A percentile compares a stretch with the other conserved stretches of the same genome.
phyloP scores from a whole-genome alignment of 345 rosid species.

The Camelina sativa region DNA sequence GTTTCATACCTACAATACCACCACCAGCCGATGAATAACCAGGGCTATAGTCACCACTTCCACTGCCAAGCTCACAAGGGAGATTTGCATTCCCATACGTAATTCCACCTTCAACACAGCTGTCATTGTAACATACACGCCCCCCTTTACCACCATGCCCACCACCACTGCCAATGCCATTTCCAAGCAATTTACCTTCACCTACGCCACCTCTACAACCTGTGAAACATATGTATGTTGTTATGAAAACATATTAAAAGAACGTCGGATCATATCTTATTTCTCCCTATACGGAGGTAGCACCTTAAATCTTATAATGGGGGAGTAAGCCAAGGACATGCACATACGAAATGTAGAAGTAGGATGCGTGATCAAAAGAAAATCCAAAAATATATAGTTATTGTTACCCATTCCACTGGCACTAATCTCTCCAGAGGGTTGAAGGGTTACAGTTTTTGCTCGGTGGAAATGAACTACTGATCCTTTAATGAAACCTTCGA shows the following conservation, averaged over 20 bases:
- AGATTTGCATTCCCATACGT: constrained; percentile 82
- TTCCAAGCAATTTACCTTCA: constrained; percentile 66
- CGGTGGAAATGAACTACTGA: constrained; percentile 98
- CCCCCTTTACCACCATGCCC: constrained; percentile 99
- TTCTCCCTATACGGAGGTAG: constrained; percentile 31
- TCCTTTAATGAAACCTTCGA: constrained; percentile 88
- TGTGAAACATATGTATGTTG: constrained; percentile 49
- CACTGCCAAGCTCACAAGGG: constrained; percentile 99
- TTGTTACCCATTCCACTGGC: constrained; percentile 88
- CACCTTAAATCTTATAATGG: constrained; percentile 28
- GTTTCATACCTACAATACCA: constrained; percentile 79
- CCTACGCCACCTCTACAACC: constrained; percentile 97
- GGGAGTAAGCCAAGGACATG: constrained; percentile 34
- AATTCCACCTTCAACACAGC: constrained; percentile 73
- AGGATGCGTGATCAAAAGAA: constrained; percentile 33
- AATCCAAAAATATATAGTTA: constrained; percentile 30
- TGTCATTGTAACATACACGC: constrained; percentile 65
- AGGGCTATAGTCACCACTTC: constrained; percentile 83
- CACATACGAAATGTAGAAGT: constrained; percentile 37
- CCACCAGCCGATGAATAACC: constrained; percentile 83
- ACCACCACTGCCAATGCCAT: constrained; percentile 89
- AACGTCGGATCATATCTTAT: constrained; percentile 22
- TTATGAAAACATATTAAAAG: constrained; percentile 21
- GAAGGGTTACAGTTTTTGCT: constrained; percentile 79
- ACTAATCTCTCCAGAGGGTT: constrained; percentile 79